Conservation (phyloP, 2,329 filamentous ascomycete genomes). For the Xylogone sp. region DNA sequence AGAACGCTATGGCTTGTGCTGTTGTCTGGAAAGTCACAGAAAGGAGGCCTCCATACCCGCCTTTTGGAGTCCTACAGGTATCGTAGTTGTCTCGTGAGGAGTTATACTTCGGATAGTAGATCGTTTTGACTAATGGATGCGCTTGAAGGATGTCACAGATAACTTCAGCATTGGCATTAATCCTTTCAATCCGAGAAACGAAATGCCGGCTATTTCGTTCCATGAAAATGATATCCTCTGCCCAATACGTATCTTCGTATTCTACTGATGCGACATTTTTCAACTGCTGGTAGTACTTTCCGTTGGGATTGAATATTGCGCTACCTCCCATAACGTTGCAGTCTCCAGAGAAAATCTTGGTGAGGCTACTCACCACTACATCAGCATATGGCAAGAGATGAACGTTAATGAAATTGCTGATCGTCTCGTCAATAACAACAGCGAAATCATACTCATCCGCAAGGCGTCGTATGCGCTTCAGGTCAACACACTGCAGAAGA, state of each 20-base stretch:
- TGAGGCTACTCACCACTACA: slow-evolving; percentile 89
- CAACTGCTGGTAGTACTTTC: slow-evolving; percentile 67
- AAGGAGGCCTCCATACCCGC: slow-evolving; percentile 86
- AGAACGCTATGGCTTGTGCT: slow-evolving; percentile 74
- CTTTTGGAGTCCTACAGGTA: slow-evolving; percentile 64
- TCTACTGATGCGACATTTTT: slow-evolving; percentile 60
- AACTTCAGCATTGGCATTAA: slow-evolving; percentile 81
- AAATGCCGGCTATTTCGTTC: slow-evolving; percentile 97
- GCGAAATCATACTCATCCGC: slow-evolving; percentile 84
- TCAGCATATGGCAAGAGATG: slow-evolving; percentile 88
- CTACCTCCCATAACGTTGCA: slow-evolving; percentile 98
- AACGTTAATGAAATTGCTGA: slow-evolving; percentile 94
- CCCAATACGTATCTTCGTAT: slow-evolving; percentile 90
- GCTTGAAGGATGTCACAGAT: slow-evolving; percentile 69
- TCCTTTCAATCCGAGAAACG: slow-evolving; percentile 72
- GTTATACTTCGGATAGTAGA: slow-evolving; percentile 85
- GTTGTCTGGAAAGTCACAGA: slow-evolving; percentile 75
- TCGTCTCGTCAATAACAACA: slow-evolving; percentile 91
- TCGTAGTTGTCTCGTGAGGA: slow-evolving; percentile 73
- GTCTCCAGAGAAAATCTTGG: slow-evolving; percentile 96
- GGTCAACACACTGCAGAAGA: slow-evolving; percentile 77
- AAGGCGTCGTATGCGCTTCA: slow-evolving; percentile 73
- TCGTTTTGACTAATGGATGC: slow-evolving; percentile 62
- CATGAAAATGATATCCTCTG: slow-evolving; percentile 90
- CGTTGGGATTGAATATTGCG: slow-evolving; percentile 58